Evolutionary conservation across 768 basidiomycete species (phyloP), one percentile per base, ranked within the genome.

Genomic region (Leccinum broughii): DNA sequence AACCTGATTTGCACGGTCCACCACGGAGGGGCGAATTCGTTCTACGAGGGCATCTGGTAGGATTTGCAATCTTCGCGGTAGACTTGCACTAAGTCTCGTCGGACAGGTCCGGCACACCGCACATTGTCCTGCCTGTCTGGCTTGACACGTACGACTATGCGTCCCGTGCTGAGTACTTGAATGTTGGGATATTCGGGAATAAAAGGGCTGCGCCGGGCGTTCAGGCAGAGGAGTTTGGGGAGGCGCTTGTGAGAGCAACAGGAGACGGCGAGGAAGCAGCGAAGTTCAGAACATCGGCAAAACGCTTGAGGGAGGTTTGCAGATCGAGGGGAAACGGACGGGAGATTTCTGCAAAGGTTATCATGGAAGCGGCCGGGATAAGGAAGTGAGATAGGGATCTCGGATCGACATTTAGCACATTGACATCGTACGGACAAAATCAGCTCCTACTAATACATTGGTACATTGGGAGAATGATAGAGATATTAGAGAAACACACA

Each of bases 71-170:
- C 15, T 26, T 50, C 17, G 24, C 4, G 15, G 5, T 26, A 22
- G 7, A 28, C 26, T 28, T 28, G 49, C 13, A 26, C 11, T 6
- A 5, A 26, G 32, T 26, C 7, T 11, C 26, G 5, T 48, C 24
- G n/a, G 17, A 51, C 17, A 66, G 65, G 56, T 67, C 57, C 44
- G 65, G 65, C 1, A 13, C 56, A 0, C 62, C 61, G 0, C 61
- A 60, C n/a, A 46, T 66, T 8, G 41, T 63, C 15, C 62, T 67
- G 15, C 48, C 65, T 1, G 57, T 58, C n/a, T 63, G 62, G 65
- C 53, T 13, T 14, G 65, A 66, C 41, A 63, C 62, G 4, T 66
- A 49, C 35, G 59, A 65, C 9, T 58, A 59, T 20, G 52, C 51
- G 10, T 14, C 11, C 1, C 56, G 55, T 13, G 58, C 34, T 0